These are phyloP conservation scores for Cryomyces minteri DNA, from an alignment of 495 filamentous ascomycete genomes.

Conservation along the genomic window DNA sequence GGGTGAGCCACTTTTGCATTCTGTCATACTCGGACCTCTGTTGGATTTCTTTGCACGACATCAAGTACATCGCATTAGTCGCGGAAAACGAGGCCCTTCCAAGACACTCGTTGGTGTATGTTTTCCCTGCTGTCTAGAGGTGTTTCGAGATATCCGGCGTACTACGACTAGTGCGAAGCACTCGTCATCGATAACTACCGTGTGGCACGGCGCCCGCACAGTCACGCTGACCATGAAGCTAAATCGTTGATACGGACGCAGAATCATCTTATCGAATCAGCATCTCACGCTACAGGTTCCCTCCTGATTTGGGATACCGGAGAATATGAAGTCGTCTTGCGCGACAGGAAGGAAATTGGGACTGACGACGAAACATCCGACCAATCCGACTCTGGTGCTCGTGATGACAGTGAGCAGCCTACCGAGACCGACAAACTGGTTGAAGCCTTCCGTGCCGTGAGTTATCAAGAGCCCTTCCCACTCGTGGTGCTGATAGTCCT, in stretches of 20 bases:
- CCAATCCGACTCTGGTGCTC: constrained; percentile 4
- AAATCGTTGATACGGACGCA: no score
- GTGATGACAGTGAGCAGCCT: not conserved
- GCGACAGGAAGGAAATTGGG: constrained; percentile 13
- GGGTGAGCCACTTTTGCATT: constrained; percentile 27
- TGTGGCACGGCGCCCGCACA: no score
- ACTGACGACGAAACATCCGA: constrained; percentile 27
- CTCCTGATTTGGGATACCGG: constrained; percentile 57
- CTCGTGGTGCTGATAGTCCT: not conserved
- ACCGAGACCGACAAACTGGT: constrained; percentile 34
- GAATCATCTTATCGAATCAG: constrained; percentile 52
- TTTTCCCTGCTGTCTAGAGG: no score
- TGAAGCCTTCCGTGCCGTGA: constrained; percentile 31
- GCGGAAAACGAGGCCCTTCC: no score
- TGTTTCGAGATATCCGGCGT: no score
- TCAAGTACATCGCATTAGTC: not conserved
- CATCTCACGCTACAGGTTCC: constrained; percentile 36
- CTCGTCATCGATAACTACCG: no score
- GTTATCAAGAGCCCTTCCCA: not conserved
- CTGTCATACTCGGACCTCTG: not conserved
- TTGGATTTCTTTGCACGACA: not conserved
- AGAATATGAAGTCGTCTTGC: constrained; percentile 39
- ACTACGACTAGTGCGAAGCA: no score
- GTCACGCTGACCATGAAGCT: no score
- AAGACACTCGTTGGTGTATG: no score